Evolutionary conservation across 805 yeast species (phyloP), one percentile per base, ranked within the genome.

Genomic region (Trichomonascus vanleenenianus): DNA sequence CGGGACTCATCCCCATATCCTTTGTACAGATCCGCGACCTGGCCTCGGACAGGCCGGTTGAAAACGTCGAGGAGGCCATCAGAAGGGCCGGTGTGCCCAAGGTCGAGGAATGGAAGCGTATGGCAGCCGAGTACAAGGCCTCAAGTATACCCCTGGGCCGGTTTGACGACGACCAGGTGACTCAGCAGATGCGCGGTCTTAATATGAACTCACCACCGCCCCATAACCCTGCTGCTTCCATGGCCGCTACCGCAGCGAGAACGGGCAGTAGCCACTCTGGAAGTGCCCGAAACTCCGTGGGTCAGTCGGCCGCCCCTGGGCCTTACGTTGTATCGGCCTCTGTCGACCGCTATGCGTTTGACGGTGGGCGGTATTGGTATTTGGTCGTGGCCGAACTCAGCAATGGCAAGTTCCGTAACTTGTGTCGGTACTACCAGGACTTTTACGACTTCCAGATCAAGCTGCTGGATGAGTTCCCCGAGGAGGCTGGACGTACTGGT

Each of bases 81-180:
- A 67, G 71, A 42, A 66, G 69, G 27, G 87, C 85, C 38, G 76
- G 78, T 44, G 74, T 93, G 51, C 98, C 99, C 12, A 80, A 89
- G 0, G 96, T 93, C 14, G 96, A 88, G 52, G 93, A 88, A 60
- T 93, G 99, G 99, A 93, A 93, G 65, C 77, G 75, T 44, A 78
- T 78, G 53, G 87, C 93, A 25, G 95, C 96, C 12, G 85, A 79
- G 62, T 94, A 93, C 64, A 91, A 91, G 65, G 96, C 96, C 1
- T 79, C 86, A 51, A 81, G 89, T 32, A 85, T 87, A 38, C 83
- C 87, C 6, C 65, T 86, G 45, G 68, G 68, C 35, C 65, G 70
- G 32, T 72, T 76, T 20, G 80, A 75, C 40, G 72, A 67, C 27
- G 57, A 54, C 32, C 46, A 44, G 15, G 41, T 42, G 35, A 38